These are phyloP conservation scores for Stemphylium vesicarium DNA, from an alignment of 2,329 filamentous ascomycete genomes.

Conservation along the genomic window DNA sequence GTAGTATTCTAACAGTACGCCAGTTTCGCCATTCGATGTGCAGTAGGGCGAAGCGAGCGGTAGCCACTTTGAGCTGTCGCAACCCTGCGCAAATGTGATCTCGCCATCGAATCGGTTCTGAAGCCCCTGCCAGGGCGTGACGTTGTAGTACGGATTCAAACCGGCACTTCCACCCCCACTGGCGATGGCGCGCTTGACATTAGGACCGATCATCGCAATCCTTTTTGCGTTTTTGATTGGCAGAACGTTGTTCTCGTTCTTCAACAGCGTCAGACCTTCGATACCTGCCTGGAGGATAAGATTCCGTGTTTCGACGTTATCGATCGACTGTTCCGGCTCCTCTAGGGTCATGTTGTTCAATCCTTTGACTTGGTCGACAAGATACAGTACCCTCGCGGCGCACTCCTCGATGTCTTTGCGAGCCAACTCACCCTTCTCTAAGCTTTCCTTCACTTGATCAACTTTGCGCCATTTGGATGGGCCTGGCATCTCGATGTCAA, in stretches of 20 bases:
- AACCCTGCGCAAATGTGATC: slow-evolving; percentile 66
- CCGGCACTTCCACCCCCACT: slow-evolving; percentile 72
- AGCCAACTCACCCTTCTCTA: slow-evolving; percentile 49
- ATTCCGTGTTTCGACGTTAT: slow-evolving; percentile 60
- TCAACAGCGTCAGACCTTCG: slow-evolving; percentile 68
- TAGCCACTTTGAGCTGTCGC: slow-evolving; percentile 70
- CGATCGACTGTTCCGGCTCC: slow-evolving; percentile 62
- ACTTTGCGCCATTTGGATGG: slow-evolving; percentile 49
- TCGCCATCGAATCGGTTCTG: slow-evolving; percentile 60
- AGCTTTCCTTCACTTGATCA: slow-evolving; percentile 42
- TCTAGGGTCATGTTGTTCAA: slow-evolving; percentile 62
- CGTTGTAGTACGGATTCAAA: slow-evolving; percentile 72
- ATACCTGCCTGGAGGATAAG: slow-evolving; percentile 67
- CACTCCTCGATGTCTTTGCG: slow-evolving; percentile 56
- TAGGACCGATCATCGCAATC: slow-evolving; percentile 71
- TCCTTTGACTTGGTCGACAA: slow-evolving; percentile 67
- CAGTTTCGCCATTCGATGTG: slow-evolving; percentile 63
- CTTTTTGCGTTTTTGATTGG: slow-evolving; percentile 64
- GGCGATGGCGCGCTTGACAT: slow-evolving; percentile 71
- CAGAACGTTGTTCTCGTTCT: slow-evolving; percentile 66
- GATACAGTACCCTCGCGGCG: slow-evolving; percentile 65
- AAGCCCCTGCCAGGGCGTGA: slow-evolving; percentile 69
- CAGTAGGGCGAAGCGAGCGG: slow-evolving; percentile 67
- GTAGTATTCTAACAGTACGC: slow-evolving; percentile 70
- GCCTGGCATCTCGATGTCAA: slow-evolving; percentile 52